Evolutionary conservation across 108 stramenopile species (phyloP), one percentile per base, ranked within the genome.

Genomic region (Pseudonitzschia multiseries): DNA sequence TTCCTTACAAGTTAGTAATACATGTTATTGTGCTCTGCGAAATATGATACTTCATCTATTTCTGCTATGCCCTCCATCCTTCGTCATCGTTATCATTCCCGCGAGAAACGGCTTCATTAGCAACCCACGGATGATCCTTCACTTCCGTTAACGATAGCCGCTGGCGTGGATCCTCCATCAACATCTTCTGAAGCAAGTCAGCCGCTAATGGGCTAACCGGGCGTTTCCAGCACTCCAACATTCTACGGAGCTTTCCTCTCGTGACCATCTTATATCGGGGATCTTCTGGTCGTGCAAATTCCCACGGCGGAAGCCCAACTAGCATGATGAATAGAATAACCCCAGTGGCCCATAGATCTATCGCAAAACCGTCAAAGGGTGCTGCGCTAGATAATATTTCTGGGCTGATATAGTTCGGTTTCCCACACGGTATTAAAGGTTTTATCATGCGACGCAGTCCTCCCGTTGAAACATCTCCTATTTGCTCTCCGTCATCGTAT

Each of bases 331-430:
- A 97, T 24, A 97, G 79, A 59, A 97, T 89, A 15, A 97, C 87
- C 14, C 93, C 96, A 27, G 77, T 70, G 1, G 96, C 92, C 96
- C 96, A 97, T 26, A 97, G 74, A 80, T 97, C 97, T 43, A 93
- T 88, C 8, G 94, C 85, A 68, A 92, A 93, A 15, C 93, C 93
- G 56, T 97, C 88, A 80, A 95, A 94, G 14, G 76, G 75, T 32
- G 67, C 80, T 20, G 74, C 67, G 26, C 75, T 81, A 27, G 76
- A 69, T 8, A 92, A 73, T 50, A 89, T 85, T 48, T 96, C 95
- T 5, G 96, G 96, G 54, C 91, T 86, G 83, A 98, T 97, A 72
- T 98, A 98, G 72, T 96, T 97, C 17, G 79, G 92, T 81, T 98
- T 98, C 8, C 97, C 97, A 81, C 96, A 97, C 17, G 86, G 86